Evolutionary conservation across 805 yeast species (phyloP), one percentile per base, ranked within the genome.

Genomic region (Yamadazyma tumulicola): DNA sequence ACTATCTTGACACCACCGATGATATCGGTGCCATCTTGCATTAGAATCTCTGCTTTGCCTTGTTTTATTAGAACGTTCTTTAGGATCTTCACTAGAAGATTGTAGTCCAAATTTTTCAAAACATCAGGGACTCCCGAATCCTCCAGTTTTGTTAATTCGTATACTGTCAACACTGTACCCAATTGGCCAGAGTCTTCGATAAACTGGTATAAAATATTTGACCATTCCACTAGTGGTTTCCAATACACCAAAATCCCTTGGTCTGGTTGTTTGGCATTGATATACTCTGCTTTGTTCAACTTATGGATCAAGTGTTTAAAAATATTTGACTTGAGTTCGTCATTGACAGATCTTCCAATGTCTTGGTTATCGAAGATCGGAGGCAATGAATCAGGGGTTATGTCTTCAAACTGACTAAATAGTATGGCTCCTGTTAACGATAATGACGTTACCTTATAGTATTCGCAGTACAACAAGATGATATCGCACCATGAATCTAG

Each of bases 1-100:
- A 75, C 74, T 18, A 79, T 71, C 59, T 91, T 91, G 4, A 89
- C 84, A 15, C 95, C 97, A 2, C 81, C 82, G 15, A 83, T 74
- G 33, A 67, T 71, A 5, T 55, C 53, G 24, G 52, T 37, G 9
- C 79, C 80, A 24, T 72, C 77, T 26, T 80, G 82, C 57, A 77
- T 79, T 57, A 89, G 58, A 14, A 85, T 53, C 32, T 79, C 85
- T 2, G 93, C 95, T 46, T 82, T 74, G 3, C 85, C 85, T 41
- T 79, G 73, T 37, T 76, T 76, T 8, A 75, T 79, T 43, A 91
- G 57, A 0, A 71, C 65, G 18, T 73, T 75, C 38, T 51, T 55
- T 12, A 87, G 52, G 2, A 81, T 77, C 41, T 63, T 61, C 8
- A 69, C 62, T 38, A 89, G 56, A 10, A 86, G 50, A 10, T 54